Evolutionary conservation across 345 rosid genomes (phyloP), one percentile per base, ranked within the genome.

Genomic region (Hirschfeldia incana): DNA sequence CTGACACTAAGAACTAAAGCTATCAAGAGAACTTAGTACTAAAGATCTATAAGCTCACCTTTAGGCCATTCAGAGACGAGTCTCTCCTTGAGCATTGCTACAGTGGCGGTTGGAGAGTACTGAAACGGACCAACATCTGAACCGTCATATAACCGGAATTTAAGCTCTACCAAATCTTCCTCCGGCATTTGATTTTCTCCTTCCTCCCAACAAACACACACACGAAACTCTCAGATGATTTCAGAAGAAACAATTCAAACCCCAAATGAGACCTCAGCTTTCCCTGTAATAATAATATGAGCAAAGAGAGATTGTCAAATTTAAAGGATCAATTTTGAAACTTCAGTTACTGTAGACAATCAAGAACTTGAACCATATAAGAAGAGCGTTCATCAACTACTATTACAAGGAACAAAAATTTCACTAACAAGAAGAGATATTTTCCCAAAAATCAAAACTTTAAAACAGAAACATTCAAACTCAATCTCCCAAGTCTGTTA

Each of bases 131-230:
- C 99, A 37, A 93, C 87, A 85, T 93, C 93, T 1, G 98, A 87
- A 79, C 98, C 98, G 80, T 95, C 99, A 57, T 88, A 90, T 81
- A 95, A 79, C 74, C 98, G 87, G 81, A 95, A 92, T 85, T 91
- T 95, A 6, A 95, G 84, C 84, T 93, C 94, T 21, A 91, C 88
- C 72, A 89, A 82, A 63, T 93, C 93, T 84, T 85, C 96, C 68
- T 86, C 97, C 81, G 90, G 86, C 97, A 95, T 95, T 86, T 88
- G 82, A 80, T 65, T 74, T 74, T 67, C 68, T 81, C 77, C 76
- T 80, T n/a, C 69, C 75, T 73, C 74, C 77, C 59, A 53, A 12
- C 8, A 59, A 21, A 26, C 8, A 70, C 17, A 66, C 17, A 66
- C 3, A 55, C 28, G 29, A 8, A 65, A 79, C 63, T 15, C 68